phyloP scores from a whole-genome alignment of 371 early-diverging fungal genomes.

The Rhizopus delemar region DNA sequence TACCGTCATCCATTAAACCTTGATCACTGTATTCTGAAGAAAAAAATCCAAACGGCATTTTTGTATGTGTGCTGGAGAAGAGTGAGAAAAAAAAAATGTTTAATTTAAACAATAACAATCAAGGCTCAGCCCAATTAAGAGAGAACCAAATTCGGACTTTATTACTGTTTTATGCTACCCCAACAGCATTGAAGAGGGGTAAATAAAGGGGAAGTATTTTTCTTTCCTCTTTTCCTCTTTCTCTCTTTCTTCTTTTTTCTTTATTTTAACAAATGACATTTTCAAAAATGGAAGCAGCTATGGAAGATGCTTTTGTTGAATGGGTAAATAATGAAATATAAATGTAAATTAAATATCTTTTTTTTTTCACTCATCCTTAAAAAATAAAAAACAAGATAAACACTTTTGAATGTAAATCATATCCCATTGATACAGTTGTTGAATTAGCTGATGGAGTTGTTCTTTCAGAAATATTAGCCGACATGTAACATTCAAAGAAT shows the following conservation, averaged over 20 bases:
- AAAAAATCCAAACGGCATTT: conserved; percentile 53
- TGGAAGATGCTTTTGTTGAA: conserved; percentile 59
- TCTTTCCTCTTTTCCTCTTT: background rate
- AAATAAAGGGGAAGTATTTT: background rate
- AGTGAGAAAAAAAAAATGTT: conserved; percentile 11
- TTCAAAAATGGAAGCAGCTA: conserved; percentile 52
- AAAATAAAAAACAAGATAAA: conserved; percentile 55
- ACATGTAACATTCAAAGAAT: conserved; percentile 64
- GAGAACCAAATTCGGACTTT: background rate
- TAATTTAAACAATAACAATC: background rate
- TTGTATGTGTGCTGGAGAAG: background rate
- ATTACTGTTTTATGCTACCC: background rate
- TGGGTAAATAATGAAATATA: conserved; percentile 37
- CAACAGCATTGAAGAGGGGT: background rate
- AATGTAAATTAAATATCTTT: background rate
- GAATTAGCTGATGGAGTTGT: conserved; percentile 84
- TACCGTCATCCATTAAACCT: conserved; percentile 55
- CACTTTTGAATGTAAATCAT: conserved; percentile 68
- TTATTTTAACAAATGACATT: conserved; percentile 37
- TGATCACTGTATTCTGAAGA: conserved; percentile 45
- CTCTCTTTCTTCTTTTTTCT: conserved; percentile 3
- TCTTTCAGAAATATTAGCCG: conserved; percentile 76
- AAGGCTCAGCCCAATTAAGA: conserved; percentile 5
- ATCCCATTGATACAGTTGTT: conserved; percentile 60
- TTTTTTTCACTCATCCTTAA: background rate